phyloP scores from a whole-genome alignment of 805 yeast species.

The Ogataea degrootiae region DNA sequence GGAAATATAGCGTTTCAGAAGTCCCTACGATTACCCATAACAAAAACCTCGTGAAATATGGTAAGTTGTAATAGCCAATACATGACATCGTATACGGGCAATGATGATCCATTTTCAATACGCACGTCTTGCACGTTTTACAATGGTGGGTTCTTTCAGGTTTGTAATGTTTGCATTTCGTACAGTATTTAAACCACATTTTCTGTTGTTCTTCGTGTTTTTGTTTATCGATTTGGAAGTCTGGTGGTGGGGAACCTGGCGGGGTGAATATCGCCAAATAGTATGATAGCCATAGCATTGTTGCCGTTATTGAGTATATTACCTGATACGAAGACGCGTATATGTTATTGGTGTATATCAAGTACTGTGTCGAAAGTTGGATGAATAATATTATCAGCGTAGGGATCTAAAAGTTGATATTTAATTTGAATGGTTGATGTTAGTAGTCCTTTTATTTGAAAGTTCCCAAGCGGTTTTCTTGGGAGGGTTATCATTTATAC shows the following conservation, averaged over 20 bases:
- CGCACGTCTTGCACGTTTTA: conserved; percentile 67
- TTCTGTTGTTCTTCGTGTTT: conserved; percentile 11
- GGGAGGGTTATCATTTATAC: conserved; percentile 1
- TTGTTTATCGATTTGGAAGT: conserved; percentile 32
- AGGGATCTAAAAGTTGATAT: conserved; percentile 8
- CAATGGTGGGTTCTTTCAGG: conserved; percentile 89
- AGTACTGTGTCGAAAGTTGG: conserved; percentile 6
- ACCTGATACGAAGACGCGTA: conserved; percentile 1
- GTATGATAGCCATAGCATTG: conserved; percentile 73
- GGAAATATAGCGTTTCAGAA: conserved; percentile 39
- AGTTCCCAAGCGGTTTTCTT: too few relatives aligned
- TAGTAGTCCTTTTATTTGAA: not conserved
- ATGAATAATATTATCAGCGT: conserved; percentile 6
- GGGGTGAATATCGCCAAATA: conserved; percentile 54
- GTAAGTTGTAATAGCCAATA: conserved; percentile 73
- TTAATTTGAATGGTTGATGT: too few relatives aligned
- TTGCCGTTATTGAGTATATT: conserved; percentile 68
- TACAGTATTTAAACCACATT: conserved; percentile 63
- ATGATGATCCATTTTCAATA: conserved; percentile 91
- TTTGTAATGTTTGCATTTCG: conserved; percentile 65
- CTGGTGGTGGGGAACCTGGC: conserved; percentile 66
- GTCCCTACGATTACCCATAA: conserved; percentile 57
- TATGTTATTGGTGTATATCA: conserved; percentile 5
- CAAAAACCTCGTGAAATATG: conserved; percentile 76
- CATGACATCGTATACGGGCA: conserved; percentile 93